Evolutionary conservation across 768 basidiomycete species (phyloP).

Genomic region (Ramaria sp.): DNA sequence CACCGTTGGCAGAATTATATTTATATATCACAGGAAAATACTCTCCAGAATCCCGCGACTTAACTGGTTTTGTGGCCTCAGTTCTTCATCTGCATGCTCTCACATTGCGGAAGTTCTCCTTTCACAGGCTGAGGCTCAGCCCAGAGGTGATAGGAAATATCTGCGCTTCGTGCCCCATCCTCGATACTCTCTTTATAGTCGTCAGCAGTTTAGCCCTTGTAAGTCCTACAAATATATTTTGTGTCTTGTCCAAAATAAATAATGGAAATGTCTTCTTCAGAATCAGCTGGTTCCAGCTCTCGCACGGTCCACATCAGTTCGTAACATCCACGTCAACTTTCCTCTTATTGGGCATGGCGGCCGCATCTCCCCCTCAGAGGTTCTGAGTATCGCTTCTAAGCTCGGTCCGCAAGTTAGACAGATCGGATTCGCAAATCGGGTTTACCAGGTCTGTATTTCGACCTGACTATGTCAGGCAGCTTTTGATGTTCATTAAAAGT

Average conservation of each 20-base stretch:
- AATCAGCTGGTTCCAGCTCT: slow-evolving; percentile 30
- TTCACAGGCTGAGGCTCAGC: slow-evolving; percentile 52
- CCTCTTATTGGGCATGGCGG: slow-evolving; percentile 5
- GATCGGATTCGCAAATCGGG: slow-evolving; percentile 57
- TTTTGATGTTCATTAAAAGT: slow-evolving; percentile 23
- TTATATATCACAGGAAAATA: slow-evolving; percentile 42
- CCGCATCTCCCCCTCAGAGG: slow-evolving; percentile 19
- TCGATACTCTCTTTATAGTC: slow-evolving; percentile 58
- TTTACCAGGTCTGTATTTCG: slow-evolving; percentile 48
- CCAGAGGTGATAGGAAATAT: slow-evolving; percentile 39
- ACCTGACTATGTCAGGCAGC: neutral
- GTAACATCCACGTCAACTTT: slow-evolving; percentile 54
- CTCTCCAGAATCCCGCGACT: slow-evolving; percentile 17
- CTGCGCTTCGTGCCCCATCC: slow-evolving; percentile 37
- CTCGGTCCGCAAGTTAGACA: slow-evolving; percentile 44
- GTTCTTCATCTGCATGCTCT: slow-evolving; percentile 40
- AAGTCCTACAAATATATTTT: slow-evolving; percentile 8
- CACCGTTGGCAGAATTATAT: slow-evolving; percentile 51
- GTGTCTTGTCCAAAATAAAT: neutral
- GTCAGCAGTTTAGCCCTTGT: slow-evolving; percentile 39
- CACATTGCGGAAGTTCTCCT: slow-evolving; percentile 44
- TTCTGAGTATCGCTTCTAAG: slow-evolving; percentile 32
- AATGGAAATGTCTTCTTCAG: slow-evolving; percentile 19
- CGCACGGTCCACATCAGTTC: slow-evolving; percentile 33
- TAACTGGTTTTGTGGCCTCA: slow-evolving; percentile 36